A percentile compares a stretch with the other conserved stretches of the same genome.
Evolutionary conservation across 345 rosid genomes (phyloP).

Genomic region (Odontarrhena argentea): DNA sequence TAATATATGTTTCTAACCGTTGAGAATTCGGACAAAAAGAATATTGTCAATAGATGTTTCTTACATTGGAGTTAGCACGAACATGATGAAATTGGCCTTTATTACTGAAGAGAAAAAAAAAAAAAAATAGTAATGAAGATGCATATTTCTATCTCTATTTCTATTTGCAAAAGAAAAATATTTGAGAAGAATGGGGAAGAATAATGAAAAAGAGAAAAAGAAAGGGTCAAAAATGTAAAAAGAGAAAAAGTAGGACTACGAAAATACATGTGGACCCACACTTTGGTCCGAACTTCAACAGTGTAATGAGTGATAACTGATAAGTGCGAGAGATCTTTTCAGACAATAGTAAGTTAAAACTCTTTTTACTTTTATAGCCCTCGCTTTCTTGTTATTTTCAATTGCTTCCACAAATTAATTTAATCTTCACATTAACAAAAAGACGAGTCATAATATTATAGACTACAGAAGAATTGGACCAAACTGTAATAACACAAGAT

Average conservation of each 20-base stretch:
- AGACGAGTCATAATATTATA: not conserved
- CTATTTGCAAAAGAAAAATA: no score
- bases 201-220: not conserved
- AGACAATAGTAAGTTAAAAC: not conserved
- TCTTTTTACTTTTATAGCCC: no score
- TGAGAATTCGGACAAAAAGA: not conserved
- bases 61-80: not conserved
- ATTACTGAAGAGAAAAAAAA: no score
- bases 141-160: no score
- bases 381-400: no score
- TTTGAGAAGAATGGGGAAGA: not conserved
- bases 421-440: no score
- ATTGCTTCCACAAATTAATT: no score
- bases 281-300: slow-evolving; percentile 2
- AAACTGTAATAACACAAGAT: not conserved
- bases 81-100: no score
- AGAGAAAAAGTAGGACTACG: not conserved
- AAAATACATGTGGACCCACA: not conserved
- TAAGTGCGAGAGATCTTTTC: not conserved
- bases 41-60: no score
- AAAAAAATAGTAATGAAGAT: no score
- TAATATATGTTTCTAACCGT: not conserved
- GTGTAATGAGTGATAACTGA: not conserved
- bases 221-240: not conserved
- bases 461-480: not conserved